These are phyloP conservation scores for Aegilops longissima DNA, from an alignment of 176 grass and related monocot genomes.

Conservation along the genomic window DNA sequence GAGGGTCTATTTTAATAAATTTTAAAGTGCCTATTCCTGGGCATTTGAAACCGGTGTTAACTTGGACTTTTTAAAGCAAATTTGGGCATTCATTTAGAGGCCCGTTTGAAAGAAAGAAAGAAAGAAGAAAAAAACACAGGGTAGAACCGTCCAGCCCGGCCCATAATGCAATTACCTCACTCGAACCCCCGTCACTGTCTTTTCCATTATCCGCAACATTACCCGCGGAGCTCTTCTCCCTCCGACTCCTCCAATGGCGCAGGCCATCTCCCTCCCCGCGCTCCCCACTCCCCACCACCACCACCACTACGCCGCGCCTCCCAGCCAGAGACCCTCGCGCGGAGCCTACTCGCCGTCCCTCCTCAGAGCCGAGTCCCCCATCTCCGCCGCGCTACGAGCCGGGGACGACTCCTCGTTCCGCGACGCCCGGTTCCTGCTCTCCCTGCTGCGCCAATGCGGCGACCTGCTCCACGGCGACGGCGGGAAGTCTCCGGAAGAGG, in stretches of 20 bases:
- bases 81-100: too few relatives aligned
- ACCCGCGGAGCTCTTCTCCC: background rate
- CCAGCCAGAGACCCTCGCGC: background rate
- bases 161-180: background rate
- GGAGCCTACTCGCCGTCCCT: background rate
- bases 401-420: constrained; percentile 23
- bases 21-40: too few relatives aligned
- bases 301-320: background rate
- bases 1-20: too few relatives aligned
- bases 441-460: constrained; percentile 52
- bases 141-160: background rate
- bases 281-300: constrained; percentile 25
- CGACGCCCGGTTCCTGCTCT: constrained; percentile 43
- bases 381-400: constrained; percentile 42
- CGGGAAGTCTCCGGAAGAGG: too few relatives aligned
- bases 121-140: background rate
- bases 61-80: too few relatives aligned
- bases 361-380: background rate
- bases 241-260: constrained; percentile 51
- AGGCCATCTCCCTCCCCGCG: constrained; percentile 51
- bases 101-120: too few relatives aligned
- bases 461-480: constrained; percentile 9
- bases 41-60: too few relatives aligned
- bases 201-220: background rate
- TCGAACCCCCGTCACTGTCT: background rate